Evolutionary conservation across 306 rosid species (phyloP), one percentile per base, ranked within the genome.

Genomic region (Prunus mume): DNA sequence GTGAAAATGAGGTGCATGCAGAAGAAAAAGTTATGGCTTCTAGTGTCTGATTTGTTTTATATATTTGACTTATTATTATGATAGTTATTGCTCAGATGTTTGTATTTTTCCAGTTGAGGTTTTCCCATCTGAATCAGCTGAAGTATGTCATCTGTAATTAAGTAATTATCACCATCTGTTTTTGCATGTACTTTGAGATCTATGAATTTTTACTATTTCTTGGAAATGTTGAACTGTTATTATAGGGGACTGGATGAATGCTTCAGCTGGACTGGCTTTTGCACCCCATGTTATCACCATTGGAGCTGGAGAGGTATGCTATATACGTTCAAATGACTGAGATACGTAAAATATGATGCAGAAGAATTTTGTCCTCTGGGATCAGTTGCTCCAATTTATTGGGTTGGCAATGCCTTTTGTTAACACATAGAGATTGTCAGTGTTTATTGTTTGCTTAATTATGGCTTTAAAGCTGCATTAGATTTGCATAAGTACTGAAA

Each of bases 171-270:
- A 38, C 9, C 43, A 38, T 38, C 43, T 38, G 43, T n/a, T 43
- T 65, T 32, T 70, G 60, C 65, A 65, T 65, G 71, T 9, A 18
- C 27, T 50, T 74, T 72, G 64, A 76, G 56, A 41, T 73, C 38
- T 79, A 58, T 56, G 64, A 58, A 34, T 71, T 75, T 64, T 22
- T 65, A 69, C 56, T 63, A 60, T 58, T n/a, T 58, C 15, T 61
- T 20, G 73, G 17, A 79, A 30, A 52, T 65, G 68, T 43, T 76
- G n/a, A 71, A 69, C 34, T 72, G 51, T 73, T 72, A 34, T 78
- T 85, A 54, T 63, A 96, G 99, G 99, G 82, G 99, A 96, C 47
- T 96, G 99, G 99, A 92, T 96, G 98, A 96, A 93, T 87, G 86
- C 24, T 84, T 92, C 99, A 12, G 99, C 99, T 55, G 99, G 99